Conservation (phyloP, 2,329 filamentous ascomycete genomes). For the Xylariaceae sp. region DNA sequence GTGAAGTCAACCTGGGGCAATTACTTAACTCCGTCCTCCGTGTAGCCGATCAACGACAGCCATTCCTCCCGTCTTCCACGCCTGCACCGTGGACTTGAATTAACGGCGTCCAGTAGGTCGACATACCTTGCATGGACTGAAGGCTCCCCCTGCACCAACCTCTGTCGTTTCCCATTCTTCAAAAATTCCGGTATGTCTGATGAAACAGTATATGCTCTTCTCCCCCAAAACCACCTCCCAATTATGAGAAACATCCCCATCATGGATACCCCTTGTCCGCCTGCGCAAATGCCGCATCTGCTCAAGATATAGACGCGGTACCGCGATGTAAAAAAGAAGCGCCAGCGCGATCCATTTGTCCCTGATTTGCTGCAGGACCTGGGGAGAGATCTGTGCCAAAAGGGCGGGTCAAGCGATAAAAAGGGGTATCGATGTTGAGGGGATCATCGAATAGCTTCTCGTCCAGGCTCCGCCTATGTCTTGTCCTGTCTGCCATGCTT, state of each 20-base stretch:
- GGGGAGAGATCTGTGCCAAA: too few relatives aligned
- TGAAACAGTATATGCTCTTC: background rate
- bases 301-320: constrained; percentile 7
- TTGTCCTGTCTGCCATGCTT: background rate
- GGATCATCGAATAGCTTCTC: too few relatives aligned
- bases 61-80: constrained; percentile 7
- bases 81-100: background rate
- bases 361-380: too few relatives aligned
- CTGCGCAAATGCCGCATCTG: constrained; percentile 15
- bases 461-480: background rate
- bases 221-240: constrained; percentile 3
- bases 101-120: background rate
- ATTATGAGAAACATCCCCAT: constrained; percentile 1
- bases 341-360: constrained; percentile 1
- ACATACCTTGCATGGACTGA: background rate
- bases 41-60: constrained; percentile 12
- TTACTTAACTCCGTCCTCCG: background rate
- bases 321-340: constrained; percentile 24
- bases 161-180: constrained; percentile 9
- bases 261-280: constrained; percentile 7
- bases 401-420: too few relatives aligned
- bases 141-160: background rate
- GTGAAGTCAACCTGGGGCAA: constrained; percentile 1
- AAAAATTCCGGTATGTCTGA: constrained; percentile 15
- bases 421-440: too few relatives aligned